These are phyloP conservation scores for Spencermartinsiella europaea DNA, from an alignment of 805 yeast genomes.

Conservation along the genomic window DNA sequence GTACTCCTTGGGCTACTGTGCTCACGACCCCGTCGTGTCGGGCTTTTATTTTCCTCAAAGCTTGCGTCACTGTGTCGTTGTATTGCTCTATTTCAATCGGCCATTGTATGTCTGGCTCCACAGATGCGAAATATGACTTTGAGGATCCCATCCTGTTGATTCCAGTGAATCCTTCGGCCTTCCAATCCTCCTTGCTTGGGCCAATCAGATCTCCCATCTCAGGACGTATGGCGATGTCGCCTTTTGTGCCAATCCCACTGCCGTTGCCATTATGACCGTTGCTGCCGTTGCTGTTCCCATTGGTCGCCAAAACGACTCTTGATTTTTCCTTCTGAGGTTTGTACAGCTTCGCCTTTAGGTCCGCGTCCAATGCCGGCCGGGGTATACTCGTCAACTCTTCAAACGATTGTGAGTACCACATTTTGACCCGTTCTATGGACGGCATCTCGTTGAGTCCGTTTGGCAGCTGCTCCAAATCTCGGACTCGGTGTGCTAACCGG, in stretches of 20 bases:
- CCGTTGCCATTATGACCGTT: slow-evolving; percentile 5
- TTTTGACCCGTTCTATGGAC: slow-evolving; percentile 66
- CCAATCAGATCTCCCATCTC: slow-evolving; percentile 23
- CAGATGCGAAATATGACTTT: slow-evolving; percentile 46
- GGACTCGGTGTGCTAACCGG: slow-evolving; percentile 77
- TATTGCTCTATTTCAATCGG: slow-evolving; percentile 70
- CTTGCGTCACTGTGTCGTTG: slow-evolving; percentile 60
- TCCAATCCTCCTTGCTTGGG: slow-evolving; percentile 21
- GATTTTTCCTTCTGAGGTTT: slow-evolving; percentile 16
- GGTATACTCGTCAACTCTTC: slow-evolving; percentile 65
- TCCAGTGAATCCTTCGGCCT: slow-evolving; percentile 20
- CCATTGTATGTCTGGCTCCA: slow-evolving; percentile 53
- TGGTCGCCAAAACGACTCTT: slow-evolving; percentile 9
- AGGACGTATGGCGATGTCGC: slow-evolving; percentile 31
- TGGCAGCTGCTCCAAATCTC: slow-evolving; percentile 78
- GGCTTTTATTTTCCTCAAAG: slow-evolving; percentile 65
- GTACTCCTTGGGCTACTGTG: slow-evolving; percentile 87
- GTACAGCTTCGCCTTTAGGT: slow-evolving; percentile 29
- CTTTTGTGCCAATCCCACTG: slow-evolving; percentile 9
- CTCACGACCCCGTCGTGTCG: slow-evolving; percentile 92
- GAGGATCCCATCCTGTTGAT: slow-evolving; percentile 12
- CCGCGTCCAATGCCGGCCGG: slow-evolving; percentile 47
- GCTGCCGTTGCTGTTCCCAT: not conserved
- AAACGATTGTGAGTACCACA: slow-evolving; percentile 90
- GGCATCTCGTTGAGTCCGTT: slow-evolving; percentile 68